phyloP scores from a whole-genome alignment of 108 stramenopile species.

The Discostella stelligeroides region DNA sequence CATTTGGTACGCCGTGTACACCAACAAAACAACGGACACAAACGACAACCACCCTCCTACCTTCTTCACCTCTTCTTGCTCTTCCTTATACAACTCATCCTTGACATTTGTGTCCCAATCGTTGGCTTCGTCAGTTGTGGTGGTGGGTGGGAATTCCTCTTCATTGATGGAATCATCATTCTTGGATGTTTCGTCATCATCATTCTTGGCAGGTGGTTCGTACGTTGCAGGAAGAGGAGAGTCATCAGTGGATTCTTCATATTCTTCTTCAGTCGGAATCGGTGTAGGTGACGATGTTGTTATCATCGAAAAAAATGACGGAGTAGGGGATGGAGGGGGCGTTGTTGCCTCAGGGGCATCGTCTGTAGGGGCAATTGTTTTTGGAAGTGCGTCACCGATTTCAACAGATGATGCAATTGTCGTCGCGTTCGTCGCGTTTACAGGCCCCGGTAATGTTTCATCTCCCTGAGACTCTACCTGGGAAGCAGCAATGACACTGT shows the following conservation, averaged over 20 bases:
- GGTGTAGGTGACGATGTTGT: constrained; percentile 14
- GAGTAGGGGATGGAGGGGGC: neutral
- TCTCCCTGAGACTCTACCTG: no score
- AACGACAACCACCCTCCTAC: constrained; percentile 68
- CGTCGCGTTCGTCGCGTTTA: neutral
- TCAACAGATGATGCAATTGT: neutral
- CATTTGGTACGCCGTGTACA: constrained; percentile 83
- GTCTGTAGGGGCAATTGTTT: constrained; percentile 4
- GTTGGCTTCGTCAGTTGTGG: no score
- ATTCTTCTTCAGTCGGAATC: constrained; percentile 11
- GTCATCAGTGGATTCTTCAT: constrained; percentile 39
- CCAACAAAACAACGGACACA: constrained; percentile 62
- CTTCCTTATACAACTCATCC: constrained; percentile 37
- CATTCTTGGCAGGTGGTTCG: constrained; percentile 14
- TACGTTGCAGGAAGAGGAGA: constrained; percentile 35
- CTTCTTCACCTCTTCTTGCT: constrained; percentile 68
- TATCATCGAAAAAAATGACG: constrained; percentile 1
- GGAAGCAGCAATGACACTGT: neutral
- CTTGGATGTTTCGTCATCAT: constrained; percentile 31
- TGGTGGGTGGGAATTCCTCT: constrained; percentile 13
- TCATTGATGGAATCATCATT: constrained; percentile 19
- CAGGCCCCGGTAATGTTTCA: constrained; percentile 1
- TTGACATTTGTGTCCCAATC: constrained; percentile 5
- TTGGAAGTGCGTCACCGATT: neutral
- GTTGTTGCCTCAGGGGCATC: neutral